These are phyloP conservation scores for Lentinus tigrinus DNA, from an alignment of 768 basidiomycete genomes.

Conservation along the genomic window DNA sequence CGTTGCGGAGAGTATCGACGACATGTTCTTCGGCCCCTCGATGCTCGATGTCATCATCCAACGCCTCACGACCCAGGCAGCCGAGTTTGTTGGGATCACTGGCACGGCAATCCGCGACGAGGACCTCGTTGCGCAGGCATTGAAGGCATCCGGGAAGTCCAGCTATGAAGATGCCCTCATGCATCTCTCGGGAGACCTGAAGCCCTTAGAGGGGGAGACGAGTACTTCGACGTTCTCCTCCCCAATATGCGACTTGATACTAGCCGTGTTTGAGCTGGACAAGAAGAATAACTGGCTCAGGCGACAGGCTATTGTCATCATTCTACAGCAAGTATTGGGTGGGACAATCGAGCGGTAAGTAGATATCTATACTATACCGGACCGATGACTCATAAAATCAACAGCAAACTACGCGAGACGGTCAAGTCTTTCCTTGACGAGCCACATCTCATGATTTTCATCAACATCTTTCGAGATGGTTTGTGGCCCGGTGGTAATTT, in stretches of 20 bases:
- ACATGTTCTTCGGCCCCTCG: slow-evolving; percentile 94
- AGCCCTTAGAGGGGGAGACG: slow-evolving; percentile 83
- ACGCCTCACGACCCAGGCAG: slow-evolving; percentile 84
- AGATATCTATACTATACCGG: no score
- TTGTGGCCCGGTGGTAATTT: slow-evolving; percentile 88
- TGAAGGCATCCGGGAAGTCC: slow-evolving; percentile 66
- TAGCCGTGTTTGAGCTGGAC: slow-evolving; percentile 93
- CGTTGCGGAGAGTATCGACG: slow-evolving; percentile 93
- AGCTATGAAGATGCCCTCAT: slow-evolving; percentile 68
- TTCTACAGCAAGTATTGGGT: slow-evolving; percentile 92
- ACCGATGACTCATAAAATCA: no score
- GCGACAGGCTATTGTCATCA: slow-evolving; percentile 93
- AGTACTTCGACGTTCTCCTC: slow-evolving; percentile 87
- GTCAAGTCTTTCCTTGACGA: slow-evolving; percentile 65
- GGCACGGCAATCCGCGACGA: slow-evolving; percentile 80
- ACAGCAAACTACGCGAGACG: slow-evolving; percentile 85
- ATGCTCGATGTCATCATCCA: slow-evolving; percentile 96
- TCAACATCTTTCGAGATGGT: slow-evolving; percentile 66
- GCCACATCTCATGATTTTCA: slow-evolving; percentile 62
- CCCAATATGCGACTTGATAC: slow-evolving; percentile 90
- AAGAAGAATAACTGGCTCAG: slow-evolving; percentile 97
- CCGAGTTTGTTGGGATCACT: slow-evolving; percentile 82
- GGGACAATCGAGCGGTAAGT: slow-evolving; percentile 92
- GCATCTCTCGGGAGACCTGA: slow-evolving; percentile 74
- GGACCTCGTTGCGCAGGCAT: slow-evolving; percentile 77